phyloP scores from a whole-genome alignment of 2,329 filamentous ascomycete genomes.

The Madurella mycetomatis region DNA sequence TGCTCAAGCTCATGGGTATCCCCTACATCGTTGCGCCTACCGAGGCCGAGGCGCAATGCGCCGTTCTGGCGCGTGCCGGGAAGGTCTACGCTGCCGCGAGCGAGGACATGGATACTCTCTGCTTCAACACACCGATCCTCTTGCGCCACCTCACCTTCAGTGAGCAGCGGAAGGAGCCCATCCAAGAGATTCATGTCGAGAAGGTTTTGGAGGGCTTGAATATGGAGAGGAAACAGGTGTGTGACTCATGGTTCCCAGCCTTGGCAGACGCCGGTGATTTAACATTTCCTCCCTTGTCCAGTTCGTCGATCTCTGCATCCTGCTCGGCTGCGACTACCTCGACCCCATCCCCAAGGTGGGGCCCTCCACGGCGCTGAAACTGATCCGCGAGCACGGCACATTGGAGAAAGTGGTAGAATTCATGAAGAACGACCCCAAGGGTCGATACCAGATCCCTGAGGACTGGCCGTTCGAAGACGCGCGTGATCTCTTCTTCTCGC shows the following conservation, averaged over 20 bases:
- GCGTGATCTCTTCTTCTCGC: slow-evolving; percentile 84
- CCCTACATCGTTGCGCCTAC: slow-evolving; percentile 94
- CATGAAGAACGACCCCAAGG: slow-evolving; percentile 70
- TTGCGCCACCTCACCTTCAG: slow-evolving; percentile 92
- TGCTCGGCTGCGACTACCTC: slow-evolving; percentile 95
- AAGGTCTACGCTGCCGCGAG: slow-evolving; percentile 97
- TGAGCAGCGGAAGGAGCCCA: slow-evolving; percentile 95
- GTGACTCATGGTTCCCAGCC: slow-evolving; percentile 2
- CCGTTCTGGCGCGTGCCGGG: slow-evolving; percentile 78
- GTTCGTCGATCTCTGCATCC: slow-evolving; percentile 97
- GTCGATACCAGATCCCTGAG: slow-evolving; percentile 83
- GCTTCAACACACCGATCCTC: slow-evolving; percentile 88
- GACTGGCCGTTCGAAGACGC: slow-evolving; percentile 96
- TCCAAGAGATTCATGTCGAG: slow-evolving; percentile 87
- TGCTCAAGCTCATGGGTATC: slow-evolving; percentile 93
- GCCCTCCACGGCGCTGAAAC: slow-evolving; percentile 82
- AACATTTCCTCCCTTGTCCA: slow-evolving; percentile 34
- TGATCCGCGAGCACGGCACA: slow-evolving; percentile 86
- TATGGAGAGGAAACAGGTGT: slow-evolving; percentile 83
- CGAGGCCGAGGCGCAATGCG: slow-evolving; percentile 95
- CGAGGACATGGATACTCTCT: slow-evolving; percentile 98
- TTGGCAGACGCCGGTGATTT: neutral
- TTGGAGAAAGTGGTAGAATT: slow-evolving; percentile 83
- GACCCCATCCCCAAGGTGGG: slow-evolving; percentile 95
- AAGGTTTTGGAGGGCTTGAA: slow-evolving; percentile 79